A percentile compares a stretch with the other conserved stretches of the same genome.
phyloP scores from a whole-genome alignment of 2,329 filamentous ascomycete genomes.

The Diaporthe australafricana region DNA sequence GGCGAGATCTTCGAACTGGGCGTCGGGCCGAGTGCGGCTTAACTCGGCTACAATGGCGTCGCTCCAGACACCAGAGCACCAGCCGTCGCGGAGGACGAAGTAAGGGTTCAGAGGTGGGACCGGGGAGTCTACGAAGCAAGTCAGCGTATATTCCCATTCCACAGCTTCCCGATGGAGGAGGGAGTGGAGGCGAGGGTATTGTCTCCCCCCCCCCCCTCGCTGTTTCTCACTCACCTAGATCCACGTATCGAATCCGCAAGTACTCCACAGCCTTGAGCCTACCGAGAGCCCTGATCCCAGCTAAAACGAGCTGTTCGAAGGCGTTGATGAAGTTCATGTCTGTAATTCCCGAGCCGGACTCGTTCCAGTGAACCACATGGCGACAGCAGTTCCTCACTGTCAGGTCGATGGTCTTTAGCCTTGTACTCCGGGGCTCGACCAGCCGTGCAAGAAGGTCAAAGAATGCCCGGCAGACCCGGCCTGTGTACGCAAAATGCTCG shows the following conservation, averaged over 20 bases:
- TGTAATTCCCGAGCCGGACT: conserved; percentile 76
- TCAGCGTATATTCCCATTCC: neutral
- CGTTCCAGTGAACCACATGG: conserved; percentile 64
- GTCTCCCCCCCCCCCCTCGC: conserved; percentile 40
- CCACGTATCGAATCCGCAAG: conserved; percentile 79
- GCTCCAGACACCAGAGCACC: conserved; percentile 79
- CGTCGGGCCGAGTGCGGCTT: conserved; percentile 66
- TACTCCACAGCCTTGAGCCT: conserved; percentile 70
- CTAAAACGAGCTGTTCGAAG: conserved; percentile 76
- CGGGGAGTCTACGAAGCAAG: conserved; percentile 67
- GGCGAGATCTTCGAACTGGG: conserved; percentile 70
- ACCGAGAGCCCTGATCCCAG: conserved; percentile 70
- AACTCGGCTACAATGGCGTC: conserved; percentile 73
- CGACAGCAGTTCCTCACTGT: conserved; percentile 82
- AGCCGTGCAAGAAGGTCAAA: conserved; percentile 69
- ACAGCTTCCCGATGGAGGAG: neutral
- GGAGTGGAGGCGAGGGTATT: conserved; percentile 13
- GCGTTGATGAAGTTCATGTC: conserved; percentile 78
- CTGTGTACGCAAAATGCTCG: conserved; percentile 78
- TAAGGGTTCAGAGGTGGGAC: conserved; percentile 79
- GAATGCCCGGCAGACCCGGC: conserved; percentile 76
- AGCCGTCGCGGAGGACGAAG: conserved; percentile 71
- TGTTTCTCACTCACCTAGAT: conserved; percentile 66
- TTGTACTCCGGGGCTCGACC: conserved; percentile 59
- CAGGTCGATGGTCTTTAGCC: conserved; percentile 75